Evolutionary conservation across 441 rosid species (phyloP).

Genomic region (Pelargonium australe): DNA sequence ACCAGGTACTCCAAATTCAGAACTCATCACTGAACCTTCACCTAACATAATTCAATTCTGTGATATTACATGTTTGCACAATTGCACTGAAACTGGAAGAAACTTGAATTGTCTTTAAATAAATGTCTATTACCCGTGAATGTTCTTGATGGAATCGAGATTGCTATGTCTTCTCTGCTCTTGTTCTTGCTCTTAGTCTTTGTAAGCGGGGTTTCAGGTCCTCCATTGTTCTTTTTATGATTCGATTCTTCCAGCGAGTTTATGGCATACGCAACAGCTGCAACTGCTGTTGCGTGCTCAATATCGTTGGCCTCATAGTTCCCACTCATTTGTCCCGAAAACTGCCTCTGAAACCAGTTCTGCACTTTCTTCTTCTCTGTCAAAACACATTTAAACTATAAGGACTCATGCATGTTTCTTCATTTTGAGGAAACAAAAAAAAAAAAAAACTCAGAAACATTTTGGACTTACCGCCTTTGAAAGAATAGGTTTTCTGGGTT

Average conservation of each 20-base stretch:
- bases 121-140: background rate
- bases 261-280: conserved; percentile 69
- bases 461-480: conserved; percentile 43
- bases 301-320: conserved; percentile 31
- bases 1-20: conserved; percentile 21
- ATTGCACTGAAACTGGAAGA: background rate
- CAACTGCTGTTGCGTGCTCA: conserved; percentile 52
- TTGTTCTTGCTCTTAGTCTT: conserved; percentile 16
- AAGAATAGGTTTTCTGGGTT: conserved; percentile 37
- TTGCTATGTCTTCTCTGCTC: conserved; percentile 28
- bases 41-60: conserved; percentile 22
- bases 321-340: conserved; percentile 41
- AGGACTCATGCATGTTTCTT: too few species aligned
- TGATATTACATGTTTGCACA: background rate
- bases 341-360: conserved; percentile 54
- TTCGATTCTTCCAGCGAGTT: conserved; percentile 26
- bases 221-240: conserved; percentile 17
- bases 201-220: conserved; percentile 16
- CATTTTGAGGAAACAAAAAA: background rate
- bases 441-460: background rate
- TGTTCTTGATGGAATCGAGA: conserved; percentile 11
- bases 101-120: background rate
- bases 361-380: conserved; percentile 53
- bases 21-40: conserved; percentile 25
- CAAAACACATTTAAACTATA: conserved; percentile 8